A percentile compares a stretch with the other conserved stretches of the same genome.
These are phyloP conservation scores for Groenewaldozyma tartarivorans DNA, from an alignment of 805 yeast species.

Conservation along the genomic window DNA sequence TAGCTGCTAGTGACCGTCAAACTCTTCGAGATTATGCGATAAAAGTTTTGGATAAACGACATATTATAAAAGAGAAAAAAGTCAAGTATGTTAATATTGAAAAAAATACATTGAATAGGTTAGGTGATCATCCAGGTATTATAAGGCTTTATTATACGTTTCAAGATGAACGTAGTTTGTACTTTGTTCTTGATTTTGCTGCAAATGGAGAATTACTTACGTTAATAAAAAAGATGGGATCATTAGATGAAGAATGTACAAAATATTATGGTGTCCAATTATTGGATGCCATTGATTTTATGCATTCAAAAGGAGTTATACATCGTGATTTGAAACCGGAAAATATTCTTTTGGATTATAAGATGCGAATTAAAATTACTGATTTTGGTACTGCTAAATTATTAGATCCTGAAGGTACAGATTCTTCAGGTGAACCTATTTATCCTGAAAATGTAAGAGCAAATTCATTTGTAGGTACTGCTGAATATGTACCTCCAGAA, in stretches of 20 bases:
- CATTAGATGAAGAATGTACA: slow-evolving; percentile 64
- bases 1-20: slow-evolving; percentile 69
- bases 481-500: slow-evolving; percentile 94
- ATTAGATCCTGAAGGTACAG: slow-evolving; percentile 30
- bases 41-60: slow-evolving; percentile 82
- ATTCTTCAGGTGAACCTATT: slow-evolving; percentile 18
- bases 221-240: slow-evolving; percentile 53
- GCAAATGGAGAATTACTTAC: slow-evolving; percentile 89
- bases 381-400: slow-evolving; percentile 98
- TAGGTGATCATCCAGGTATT: slow-evolving; percentile 92
- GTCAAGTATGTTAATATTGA: slow-evolving; percentile 94
- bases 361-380: slow-evolving; percentile 82
- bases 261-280: slow-evolving; percentile 78
- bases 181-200: slow-evolving; percentile 89
- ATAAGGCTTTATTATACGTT: slow-evolving; percentile 88
- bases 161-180: slow-evolving; percentile 80
- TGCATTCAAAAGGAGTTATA: slow-evolving; percentile 81
- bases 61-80: slow-evolving; percentile 88
- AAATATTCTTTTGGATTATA: slow-evolving; percentile 74
- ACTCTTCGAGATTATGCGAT: slow-evolving; percentile 77
- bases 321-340: slow-evolving; percentile 96
- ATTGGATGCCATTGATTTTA: slow-evolving; percentile 82
- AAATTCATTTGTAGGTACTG: slow-evolving; percentile 89
- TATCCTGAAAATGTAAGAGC: slow-evolving; percentile 32
- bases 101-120: slow-evolving; percentile 74